Evolutionary conservation across 371 early-diverging fungal species (phyloP).

Genomic region (Smittium mucronatum): DNA sequence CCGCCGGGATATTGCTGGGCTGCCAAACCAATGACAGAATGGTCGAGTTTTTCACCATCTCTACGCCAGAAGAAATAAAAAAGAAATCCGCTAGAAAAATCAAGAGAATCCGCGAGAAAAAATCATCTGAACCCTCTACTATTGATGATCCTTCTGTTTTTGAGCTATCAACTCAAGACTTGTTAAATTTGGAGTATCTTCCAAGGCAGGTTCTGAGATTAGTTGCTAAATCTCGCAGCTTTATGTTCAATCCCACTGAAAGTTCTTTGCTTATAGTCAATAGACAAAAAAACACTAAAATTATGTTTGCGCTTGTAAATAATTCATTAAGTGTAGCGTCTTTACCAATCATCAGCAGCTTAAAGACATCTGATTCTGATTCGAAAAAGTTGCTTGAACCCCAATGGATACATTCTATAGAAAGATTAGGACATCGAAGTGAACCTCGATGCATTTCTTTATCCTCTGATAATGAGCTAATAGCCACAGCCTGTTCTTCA

Average conservation of each 20-base stretch:
- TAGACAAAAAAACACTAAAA: constrained; percentile 23
- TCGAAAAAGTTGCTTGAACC: constrained; percentile 36
- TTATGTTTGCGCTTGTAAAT: constrained; percentile 31
- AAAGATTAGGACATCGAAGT: constrained; percentile 77
- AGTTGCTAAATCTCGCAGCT: constrained; percentile 28
- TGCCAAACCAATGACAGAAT: constrained; percentile 65
- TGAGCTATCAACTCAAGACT: constrained; percentile 36
- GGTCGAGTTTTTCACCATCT: constrained; percentile 39
- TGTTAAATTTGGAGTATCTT: constrained; percentile 40
- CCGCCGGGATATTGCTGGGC: constrained; percentile 56
- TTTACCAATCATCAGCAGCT: neutral
- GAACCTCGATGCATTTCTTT: constrained; percentile 79
- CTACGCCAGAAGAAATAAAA: constrained; percentile 30
- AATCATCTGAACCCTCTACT: constrained; percentile 13
- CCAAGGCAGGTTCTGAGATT: constrained; percentile 24
- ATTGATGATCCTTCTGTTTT: constrained; percentile 31
- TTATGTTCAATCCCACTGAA: constrained; percentile 31
- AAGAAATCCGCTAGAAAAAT: constrained; percentile 68
- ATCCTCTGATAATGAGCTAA: constrained; percentile 70
- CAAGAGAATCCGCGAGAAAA: constrained; percentile 70
- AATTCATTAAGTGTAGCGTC: constrained; percentile 31
- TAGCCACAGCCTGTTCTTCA: constrained; percentile 69
- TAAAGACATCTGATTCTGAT: neutral
- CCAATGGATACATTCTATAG: constrained; percentile 46
- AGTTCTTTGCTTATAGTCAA: constrained; percentile 13